Percentiles rank a stretch among this genome's conserved stretches.
These are phyloP conservation scores for Steccherinum ochraceum DNA, from an alignment of 768 basidiomycete species.

Conservation along the genomic window DNA sequence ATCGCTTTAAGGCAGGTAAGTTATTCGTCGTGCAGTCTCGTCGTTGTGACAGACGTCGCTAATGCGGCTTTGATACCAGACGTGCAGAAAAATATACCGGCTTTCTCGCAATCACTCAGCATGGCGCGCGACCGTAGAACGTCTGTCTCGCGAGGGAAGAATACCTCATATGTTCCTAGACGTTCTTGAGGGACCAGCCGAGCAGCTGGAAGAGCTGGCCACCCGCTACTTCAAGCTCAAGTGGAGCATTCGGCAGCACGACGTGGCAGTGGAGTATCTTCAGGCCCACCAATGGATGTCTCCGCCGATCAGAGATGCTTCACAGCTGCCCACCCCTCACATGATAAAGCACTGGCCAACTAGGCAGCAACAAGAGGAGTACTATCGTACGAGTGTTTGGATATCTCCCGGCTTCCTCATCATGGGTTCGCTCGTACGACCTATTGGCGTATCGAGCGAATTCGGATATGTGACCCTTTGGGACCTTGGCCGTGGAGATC, in stretches of 20 bases:
- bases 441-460: neutral
- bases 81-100: neutral
- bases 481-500: neutral
- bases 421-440: neutral
- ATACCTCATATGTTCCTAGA: neutral
- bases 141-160: neutral
- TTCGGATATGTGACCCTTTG: neutral
- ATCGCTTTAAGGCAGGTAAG: neutral
- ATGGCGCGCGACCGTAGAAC: neutral
- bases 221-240: neutral
- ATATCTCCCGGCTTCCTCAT: neutral
- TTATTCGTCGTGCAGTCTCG: no score
- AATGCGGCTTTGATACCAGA: no score
- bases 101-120: neutral
- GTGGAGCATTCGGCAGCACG: neutral
- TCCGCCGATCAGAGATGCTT: neutral
- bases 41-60: no score
- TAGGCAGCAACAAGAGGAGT: neutral
- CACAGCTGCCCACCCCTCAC: neutral
- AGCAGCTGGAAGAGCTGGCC: neutral
- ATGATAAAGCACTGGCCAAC: neutral
- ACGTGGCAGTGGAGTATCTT: neutral
- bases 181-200: neutral
- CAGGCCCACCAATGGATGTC: neutral
- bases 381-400: neutral